Conservation (phyloP, 768 basidiomycete species). For the Scleroderma citrinum region DNA sequence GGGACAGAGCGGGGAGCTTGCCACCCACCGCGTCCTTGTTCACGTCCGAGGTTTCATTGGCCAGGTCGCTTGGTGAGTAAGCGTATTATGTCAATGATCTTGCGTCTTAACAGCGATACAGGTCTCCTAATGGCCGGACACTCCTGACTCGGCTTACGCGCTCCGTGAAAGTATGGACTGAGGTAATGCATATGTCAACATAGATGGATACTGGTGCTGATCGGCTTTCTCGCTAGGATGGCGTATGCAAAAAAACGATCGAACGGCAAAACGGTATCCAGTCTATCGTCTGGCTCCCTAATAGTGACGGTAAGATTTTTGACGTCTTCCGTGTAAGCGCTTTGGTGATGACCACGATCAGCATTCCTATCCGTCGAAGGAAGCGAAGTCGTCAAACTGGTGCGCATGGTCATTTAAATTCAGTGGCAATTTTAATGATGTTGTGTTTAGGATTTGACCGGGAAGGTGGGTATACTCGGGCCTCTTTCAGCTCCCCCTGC, state of each 20-base stretch:
- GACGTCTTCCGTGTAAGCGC: constrained; percentile 2
- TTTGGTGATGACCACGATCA: constrained; percentile 18
- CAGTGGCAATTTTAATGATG: constrained; percentile 10
- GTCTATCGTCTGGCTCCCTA: constrained; percentile 49
- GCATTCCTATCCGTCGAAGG: constrained; percentile 52
- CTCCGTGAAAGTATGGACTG: constrained; percentile 48
- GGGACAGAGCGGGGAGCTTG: constrained; percentile 34
- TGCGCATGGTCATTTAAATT: constrained; percentile 15
- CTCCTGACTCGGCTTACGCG: constrained; percentile 45
- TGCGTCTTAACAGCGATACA: constrained; percentile 9
- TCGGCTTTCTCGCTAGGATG: constrained; percentile 30
- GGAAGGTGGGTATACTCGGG: constrained; percentile 24
- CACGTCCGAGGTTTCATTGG: constrained; percentile 49
- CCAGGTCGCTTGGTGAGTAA: constrained; percentile 45
- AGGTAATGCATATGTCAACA: constrained; percentile 27
- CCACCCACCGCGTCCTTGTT: constrained; percentile 42
- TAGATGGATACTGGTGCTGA: constrained; percentile 4
- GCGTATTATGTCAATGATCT: neutral
- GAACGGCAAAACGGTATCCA: constrained; percentile 41
- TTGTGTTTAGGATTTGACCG: constrained; percentile 36
- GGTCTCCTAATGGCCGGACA: constrained; percentile 42
- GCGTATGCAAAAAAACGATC: constrained; percentile 46
- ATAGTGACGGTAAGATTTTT: constrained; percentile 35
- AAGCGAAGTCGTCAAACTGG: constrained; percentile 41
- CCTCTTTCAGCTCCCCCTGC: neutral